Conservation (phyloP, 345 rosid species). For the Euphorbia pulcherrima region DNA sequence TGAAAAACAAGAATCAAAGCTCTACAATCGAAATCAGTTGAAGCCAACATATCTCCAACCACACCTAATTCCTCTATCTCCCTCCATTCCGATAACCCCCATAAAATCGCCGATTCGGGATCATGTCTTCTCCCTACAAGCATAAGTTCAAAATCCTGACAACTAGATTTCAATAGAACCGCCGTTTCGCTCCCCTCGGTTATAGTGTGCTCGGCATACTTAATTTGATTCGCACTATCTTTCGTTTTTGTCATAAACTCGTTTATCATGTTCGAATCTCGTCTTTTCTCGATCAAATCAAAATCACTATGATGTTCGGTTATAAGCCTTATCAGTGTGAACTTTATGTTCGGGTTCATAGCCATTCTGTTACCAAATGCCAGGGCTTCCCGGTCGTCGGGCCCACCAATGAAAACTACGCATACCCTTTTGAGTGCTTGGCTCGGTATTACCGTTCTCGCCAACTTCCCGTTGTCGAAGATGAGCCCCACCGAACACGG, state of each 20-base stretch:
- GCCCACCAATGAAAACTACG: conserved; percentile 42
- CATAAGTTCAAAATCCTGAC: conserved; percentile 34
- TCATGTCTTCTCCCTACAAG: conserved; percentile 45
- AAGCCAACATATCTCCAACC: conserved; percentile 37
- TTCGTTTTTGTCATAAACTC: conserved; percentile 20
- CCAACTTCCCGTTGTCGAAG: conserved; percentile 24
- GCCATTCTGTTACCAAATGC: conserved; percentile 37
- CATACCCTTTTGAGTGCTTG: conserved; percentile 2
- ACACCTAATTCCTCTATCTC: conserved; percentile 38
- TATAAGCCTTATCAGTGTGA: conserved; percentile 24
- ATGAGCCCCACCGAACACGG: conserved; percentile 36
- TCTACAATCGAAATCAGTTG: conserved; percentile 29
- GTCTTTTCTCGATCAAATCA: conserved; percentile 31
- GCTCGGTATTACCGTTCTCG: not conserved
- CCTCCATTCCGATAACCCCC: conserved; percentile 40
- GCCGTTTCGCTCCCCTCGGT: conserved; percentile 21
- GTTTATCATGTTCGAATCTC: conserved; percentile 25
- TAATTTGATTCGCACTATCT: not conserved
- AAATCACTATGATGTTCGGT: conserved; percentile 4
- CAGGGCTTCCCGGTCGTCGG: conserved; percentile 47
- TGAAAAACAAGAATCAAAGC: conserved; percentile 39
- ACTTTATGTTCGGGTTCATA: conserved; percentile 19
- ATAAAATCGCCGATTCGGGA: conserved; percentile 16
- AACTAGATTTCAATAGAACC: conserved; percentile 18
- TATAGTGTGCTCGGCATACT: conserved; percentile 25